A percentile compares a stretch with the other conserved stretches of the same genome.
Evolutionary conservation across 2,329 filamentous ascomycete genomes (phyloP).

Genomic region (Paecilomyces dactylethromorphus): DNA sequence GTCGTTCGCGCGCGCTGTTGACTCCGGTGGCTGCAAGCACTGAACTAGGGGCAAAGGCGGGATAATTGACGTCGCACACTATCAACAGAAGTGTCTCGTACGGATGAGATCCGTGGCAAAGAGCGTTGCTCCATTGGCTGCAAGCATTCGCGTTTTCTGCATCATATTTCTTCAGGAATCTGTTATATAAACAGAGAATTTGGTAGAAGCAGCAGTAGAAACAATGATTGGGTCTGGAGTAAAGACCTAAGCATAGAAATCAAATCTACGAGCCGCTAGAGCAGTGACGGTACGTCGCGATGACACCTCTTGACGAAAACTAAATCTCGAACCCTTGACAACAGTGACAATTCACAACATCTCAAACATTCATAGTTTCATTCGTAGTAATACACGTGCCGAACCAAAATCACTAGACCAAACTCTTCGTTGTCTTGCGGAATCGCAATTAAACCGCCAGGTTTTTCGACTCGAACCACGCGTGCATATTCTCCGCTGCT

Average conservation of each 20-base stretch:
- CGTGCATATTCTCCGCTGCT: constrained; percentile 57
- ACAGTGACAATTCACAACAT: not conserved
- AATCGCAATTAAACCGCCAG: not conserved
- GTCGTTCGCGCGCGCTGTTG: not conserved
- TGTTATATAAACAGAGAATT: not conserved
- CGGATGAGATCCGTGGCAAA: not conserved
- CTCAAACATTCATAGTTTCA: not conserved
- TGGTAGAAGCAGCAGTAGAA: not conserved
- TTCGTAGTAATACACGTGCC: not conserved
- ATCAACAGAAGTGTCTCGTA: not conserved
- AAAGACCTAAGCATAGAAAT: not conserved
- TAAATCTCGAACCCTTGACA: not conserved
- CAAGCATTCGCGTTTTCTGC: not conserved
- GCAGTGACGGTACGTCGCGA: not conserved
- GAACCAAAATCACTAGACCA: not conserved
- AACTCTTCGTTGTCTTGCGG: not conserved
- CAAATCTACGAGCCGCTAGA: not conserved
- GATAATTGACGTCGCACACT: not conserved
- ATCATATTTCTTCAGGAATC: not conserved
- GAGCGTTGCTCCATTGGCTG: not conserved
- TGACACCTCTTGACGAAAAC: not conserved
- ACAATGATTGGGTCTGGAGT: not conserved
- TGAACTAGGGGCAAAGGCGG: not conserved
- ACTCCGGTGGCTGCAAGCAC: not conserved
- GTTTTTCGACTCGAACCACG: constrained; percentile 48